Base-by-base conservation (phyloP, 306 rosid genomes). In the Comarum palustre region DNA sequence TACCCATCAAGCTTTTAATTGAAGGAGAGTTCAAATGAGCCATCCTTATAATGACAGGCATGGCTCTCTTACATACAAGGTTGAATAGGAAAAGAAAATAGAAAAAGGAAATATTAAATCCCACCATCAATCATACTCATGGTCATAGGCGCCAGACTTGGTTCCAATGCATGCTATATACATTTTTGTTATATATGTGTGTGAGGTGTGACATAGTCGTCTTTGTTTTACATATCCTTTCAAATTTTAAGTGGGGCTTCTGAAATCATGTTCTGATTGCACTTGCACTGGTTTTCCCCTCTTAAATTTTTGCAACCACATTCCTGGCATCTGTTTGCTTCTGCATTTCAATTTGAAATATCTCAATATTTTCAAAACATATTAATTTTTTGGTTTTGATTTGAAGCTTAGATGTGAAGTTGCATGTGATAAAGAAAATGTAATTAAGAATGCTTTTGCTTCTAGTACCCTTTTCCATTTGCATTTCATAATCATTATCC, bases 1-100 rank as follows among this genome's bases (percentile, higher is more conserved):
- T 73, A 79, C 79, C 80, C 84, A 75, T 83, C 74, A 77, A 83
- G 79, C 85, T 88, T 85, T 86, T 66, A 83, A 80, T 84, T 85
- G 50, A 81, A 65, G 81, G 80, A 87, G 84, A 87, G 82, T 81
- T 87, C 83, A 74, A 82, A 80, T 78, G 79, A 87, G 60, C 69
- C 69, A 74, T 81, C 91, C 65, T 71, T 73, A 72, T 82, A 75
- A 80, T 80, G 88, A 82, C 82, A 84, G 89, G 78, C 77, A 58
- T 74, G 84, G 70, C 31, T 76, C 74, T 77, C n/a, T n/a, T n/a
- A n/a, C n/a, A n/a, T 78, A 54, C 68, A 71, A 64, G 77, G n/a
- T 58, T 68, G 65, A 78, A 71, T 73, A 22, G 5, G 20, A 16
- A 17, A 43, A 45, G 3, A 16, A 29, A 29, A 27, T 0, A 6